A percentile compares a stretch with the other conserved stretches of the same genome.
Evolutionary conservation across 768 basidiomycete species (phyloP).

Genomic region (Suillus fuscotomentosus): DNA sequence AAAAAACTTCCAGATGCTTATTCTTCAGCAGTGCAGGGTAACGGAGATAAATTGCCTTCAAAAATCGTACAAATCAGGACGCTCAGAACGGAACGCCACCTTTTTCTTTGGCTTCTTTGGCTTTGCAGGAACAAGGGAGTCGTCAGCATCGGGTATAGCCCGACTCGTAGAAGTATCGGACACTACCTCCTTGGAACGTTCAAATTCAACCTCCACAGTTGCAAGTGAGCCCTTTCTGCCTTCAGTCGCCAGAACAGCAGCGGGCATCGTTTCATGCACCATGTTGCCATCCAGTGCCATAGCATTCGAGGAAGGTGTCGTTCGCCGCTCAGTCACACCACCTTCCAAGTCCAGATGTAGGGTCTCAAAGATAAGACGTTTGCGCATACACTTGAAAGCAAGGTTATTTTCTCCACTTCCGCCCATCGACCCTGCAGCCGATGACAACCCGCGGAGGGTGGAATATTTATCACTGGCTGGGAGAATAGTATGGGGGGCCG

Average conservation of each 20-base stretch:
- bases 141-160: conserved; percentile 11
- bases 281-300: conserved; percentile 17
- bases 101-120: conserved; percentile 58
- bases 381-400: conserved; percentile 89
- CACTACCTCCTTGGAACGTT: conserved; percentile 25
- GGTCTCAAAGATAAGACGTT: conserved; percentile 86
- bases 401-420: conserved; percentile 95
- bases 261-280: conserved; percentile 10
- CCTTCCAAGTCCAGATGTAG: conserved; percentile 86
- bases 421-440: conserved; percentile 45
- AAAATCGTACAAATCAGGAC: conserved; percentile 74
- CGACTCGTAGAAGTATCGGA: conserved; percentile 7
- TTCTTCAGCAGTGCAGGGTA: neutral
- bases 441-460: conserved; percentile 74
- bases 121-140: conserved; percentile 16
- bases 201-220: conserved; percentile 45
- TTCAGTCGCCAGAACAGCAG: conserved; percentile 8
- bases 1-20: neutral
- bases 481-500: conserved; percentile 68
- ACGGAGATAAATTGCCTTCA: conserved; percentile 28
- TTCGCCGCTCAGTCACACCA: conserved; percentile 76
- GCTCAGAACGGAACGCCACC: conserved; percentile 67
- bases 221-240: conserved; percentile 27
- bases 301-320: conserved; percentile 42
- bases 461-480: conserved; percentile 84